Percentiles rank a stretch among this genome's conserved stretches.
Evolutionary conservation across 2,329 filamentous ascomycete genomes (phyloP).

Genomic region (Plenodomus biglobosus): DNA sequence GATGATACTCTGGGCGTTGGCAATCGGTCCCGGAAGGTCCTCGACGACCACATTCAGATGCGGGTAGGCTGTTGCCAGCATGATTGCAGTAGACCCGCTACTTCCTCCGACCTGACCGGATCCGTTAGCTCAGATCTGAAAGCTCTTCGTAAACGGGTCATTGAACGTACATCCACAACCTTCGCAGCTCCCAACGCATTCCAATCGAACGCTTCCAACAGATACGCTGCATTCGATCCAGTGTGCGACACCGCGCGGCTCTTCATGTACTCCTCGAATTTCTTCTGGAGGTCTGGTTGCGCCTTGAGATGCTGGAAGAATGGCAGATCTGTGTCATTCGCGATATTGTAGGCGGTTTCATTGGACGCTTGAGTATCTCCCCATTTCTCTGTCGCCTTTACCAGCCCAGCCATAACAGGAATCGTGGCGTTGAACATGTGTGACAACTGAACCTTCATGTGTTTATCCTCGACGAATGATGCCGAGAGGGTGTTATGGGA

Average conservation of each 20-base stretch:
- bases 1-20: not conserved
- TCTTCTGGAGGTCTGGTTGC: not conserved
- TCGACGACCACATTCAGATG: constrained; percentile 1
- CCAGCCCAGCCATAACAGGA: not conserved
- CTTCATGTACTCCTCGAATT: constrained; percentile 2
- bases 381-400: constrained; percentile 8
- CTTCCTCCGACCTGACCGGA: constrained; percentile 1
- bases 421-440: constrained; percentile 1
- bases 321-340: constrained; percentile 2
- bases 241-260: constrained; percentile 1
- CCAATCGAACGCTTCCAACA: constrained; percentile 1
- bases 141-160: no score
- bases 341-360: constrained; percentile 9
- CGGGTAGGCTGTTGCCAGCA: constrained; percentile 1
- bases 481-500: not conserved
- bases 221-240: constrained; percentile 1
- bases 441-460: not conserved
- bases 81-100: not conserved
- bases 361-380: constrained; percentile 2
- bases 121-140: not conserved
- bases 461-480: not conserved
- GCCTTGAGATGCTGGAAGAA: constrained; percentile 8
- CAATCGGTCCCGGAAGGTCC: not conserved
- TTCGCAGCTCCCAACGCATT: not conserved
- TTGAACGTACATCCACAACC: not conserved